phyloP scores from a whole-genome alignment of 2,329 filamentous ascomycete genomes.

The Xylogone sp. region DNA sequence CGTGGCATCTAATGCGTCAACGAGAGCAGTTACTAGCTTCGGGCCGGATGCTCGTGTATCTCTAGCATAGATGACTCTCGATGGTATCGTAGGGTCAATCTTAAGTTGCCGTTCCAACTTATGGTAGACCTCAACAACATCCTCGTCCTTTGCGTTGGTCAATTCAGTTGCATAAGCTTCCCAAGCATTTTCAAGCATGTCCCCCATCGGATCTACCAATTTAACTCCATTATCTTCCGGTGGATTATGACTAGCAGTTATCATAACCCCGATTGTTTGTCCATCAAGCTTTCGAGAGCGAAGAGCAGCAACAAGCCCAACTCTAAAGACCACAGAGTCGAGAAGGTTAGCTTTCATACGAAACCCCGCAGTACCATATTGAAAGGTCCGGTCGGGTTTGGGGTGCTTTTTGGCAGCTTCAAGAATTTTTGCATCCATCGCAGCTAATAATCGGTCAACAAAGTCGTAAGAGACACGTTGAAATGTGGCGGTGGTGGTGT shows the following conservation, averaged over 20 bases:
- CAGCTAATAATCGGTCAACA: slow-evolving; percentile 12
- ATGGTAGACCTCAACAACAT: slow-evolving; percentile 72
- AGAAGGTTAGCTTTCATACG: slow-evolving; percentile 74
- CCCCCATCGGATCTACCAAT: slow-evolving; percentile 94
- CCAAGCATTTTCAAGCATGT: slow-evolving; percentile 97
- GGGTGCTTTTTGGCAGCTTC: slow-evolving; percentile 60
- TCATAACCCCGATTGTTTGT: slow-evolving; percentile 94
- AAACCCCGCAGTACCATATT: slow-evolving; percentile 65
- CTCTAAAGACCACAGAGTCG: slow-evolving; percentile 87
- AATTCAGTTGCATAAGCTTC: slow-evolving; percentile 83
- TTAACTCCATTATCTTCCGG: slow-evolving; percentile 90
- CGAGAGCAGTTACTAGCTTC: slow-evolving; percentile 73
- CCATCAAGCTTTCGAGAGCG: slow-evolving; percentile 86
- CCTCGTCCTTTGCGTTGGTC: slow-evolving; percentile 78
- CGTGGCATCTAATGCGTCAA: slow-evolving; percentile 74
- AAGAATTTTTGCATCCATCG: slow-evolving; percentile 49
- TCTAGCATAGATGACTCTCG: slow-evolving; percentile 82
- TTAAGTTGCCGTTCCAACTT: slow-evolving; percentile 71
- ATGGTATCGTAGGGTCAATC: slow-evolving; percentile 66
- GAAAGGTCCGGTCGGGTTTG: slow-evolving; percentile 53
- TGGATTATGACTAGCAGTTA: slow-evolving; percentile 91
- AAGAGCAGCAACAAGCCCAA: slow-evolving; percentile 83
- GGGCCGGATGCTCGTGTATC: slow-evolving; percentile 93
- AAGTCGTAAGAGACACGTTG: not conserved
- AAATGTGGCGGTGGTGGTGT: not conserved